Conservation (phyloP, 176 grass and related monocot genomes). For the Zea luxurians region DNA sequence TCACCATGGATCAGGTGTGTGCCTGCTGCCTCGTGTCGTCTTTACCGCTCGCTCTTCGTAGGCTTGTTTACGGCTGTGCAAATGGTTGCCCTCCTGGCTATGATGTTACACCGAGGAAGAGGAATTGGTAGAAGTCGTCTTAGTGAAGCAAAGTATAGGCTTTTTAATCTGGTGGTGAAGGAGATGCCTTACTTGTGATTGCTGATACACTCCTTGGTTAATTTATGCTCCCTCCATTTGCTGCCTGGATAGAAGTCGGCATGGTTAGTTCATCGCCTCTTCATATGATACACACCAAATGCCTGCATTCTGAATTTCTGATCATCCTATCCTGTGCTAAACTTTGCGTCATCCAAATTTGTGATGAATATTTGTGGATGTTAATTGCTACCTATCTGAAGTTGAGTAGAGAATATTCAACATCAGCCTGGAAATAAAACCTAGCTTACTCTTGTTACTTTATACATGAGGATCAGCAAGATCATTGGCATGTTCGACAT, state of each 20-base stretch:
- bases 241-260: background rate
- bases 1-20: constrained; percentile 91
- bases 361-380: too few species aligned
- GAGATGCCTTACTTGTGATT: constrained; percentile 36
- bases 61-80: constrained; percentile 41
- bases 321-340: background rate
- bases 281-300: background rate
- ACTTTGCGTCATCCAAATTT: too few species aligned
- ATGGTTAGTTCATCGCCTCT: background rate
- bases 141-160: constrained; percentile 43
- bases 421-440: background rate
- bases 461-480: background rate
- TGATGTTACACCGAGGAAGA: constrained; percentile 23
- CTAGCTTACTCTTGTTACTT: background rate
- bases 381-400: too few species aligned
- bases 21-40: background rate
- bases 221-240: constrained; percentile 21
- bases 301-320: background rate
- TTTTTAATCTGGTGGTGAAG: constrained; percentile 5
- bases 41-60: constrained; percentile 17
- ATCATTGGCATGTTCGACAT: background rate
- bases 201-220: background rate
- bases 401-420: background rate
- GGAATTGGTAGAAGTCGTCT: constrained; percentile 20
- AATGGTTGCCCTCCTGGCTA: constrained; percentile 23